These are phyloP conservation scores for Lentinus polychrous DNA, from an alignment of 1,284 basidiomycete genomes.

Conservation along the genomic window DNA sequence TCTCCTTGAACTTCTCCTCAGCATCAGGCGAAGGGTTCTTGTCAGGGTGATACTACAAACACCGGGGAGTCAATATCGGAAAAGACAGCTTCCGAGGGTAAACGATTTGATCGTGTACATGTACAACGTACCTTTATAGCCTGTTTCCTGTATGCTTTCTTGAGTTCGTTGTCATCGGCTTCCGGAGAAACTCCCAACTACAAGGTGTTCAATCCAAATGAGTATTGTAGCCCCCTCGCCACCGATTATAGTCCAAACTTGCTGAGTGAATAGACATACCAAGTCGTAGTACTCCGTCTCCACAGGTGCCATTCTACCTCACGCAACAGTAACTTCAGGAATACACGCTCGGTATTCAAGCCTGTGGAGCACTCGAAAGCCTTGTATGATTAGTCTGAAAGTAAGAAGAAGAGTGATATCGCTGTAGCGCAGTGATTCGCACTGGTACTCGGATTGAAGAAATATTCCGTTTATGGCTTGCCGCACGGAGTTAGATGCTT, in stretches of 20 bases:
- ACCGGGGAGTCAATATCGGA: background rate
- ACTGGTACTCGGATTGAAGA: background rate
- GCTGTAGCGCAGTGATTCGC: background rate
- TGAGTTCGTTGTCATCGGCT: slow-evolving; percentile 69
- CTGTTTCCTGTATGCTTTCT: slow-evolving; percentile 93
- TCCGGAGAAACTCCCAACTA: slow-evolving; percentile 45
- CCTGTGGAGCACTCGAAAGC: too few species aligned
- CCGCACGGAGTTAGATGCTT: too few species aligned
- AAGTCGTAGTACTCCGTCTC: slow-evolving; percentile 46
- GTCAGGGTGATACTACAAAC: slow-evolving; percentile 80
- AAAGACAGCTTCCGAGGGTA: too few species aligned
- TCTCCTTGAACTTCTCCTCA: slow-evolving; percentile 91
- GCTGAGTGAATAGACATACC: slow-evolving; percentile 21
- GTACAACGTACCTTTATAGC: slow-evolving; percentile 76
- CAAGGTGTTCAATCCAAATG: background rate
- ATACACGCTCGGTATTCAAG: too few species aligned
- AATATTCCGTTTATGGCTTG: background rate
- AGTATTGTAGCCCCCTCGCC: background rate
- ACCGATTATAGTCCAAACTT: background rate
- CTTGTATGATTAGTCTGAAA: background rate
- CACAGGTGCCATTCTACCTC: slow-evolving; percentile 33
- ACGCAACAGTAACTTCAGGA: too few species aligned
- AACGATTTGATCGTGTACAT: background rate
- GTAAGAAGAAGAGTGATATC: background rate
- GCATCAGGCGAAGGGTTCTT: slow-evolving; percentile 87